These are phyloP conservation scores for Magnusiomyces clavatus DNA, from an alignment of 1,139 yeast genomes.

Conservation along the genomic window DNA sequence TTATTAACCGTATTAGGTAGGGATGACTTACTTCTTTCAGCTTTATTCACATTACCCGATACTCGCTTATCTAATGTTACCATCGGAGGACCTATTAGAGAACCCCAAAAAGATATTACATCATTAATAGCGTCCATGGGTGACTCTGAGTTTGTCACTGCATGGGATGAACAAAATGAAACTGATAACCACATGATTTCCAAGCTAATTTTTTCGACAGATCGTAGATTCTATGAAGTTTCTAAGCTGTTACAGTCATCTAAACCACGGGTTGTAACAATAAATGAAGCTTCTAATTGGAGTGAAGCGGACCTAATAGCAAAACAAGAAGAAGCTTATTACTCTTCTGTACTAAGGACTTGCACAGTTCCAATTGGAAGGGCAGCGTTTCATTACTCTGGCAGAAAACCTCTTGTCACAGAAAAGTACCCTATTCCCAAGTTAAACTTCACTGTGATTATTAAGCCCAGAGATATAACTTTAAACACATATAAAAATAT, in stretches of 20 bases:
- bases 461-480: constrained; percentile 61
- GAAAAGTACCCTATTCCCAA: constrained; percentile 78
- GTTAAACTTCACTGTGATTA: constrained; percentile 58
- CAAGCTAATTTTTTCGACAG: constrained; percentile 63
- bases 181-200: constrained; percentile 61
- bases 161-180: constrained; percentile 65
- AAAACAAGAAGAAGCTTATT: constrained; percentile 57
- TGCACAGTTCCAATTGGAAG: constrained; percentile 72
- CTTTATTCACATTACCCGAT: background rate
- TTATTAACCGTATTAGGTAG: constrained; percentile 59
- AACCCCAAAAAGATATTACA: constrained; percentile 38
- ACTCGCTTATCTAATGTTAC: background rate
- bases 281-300: constrained; percentile 34
- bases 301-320: constrained; percentile 53
- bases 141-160: constrained; percentile 44
- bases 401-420: constrained; percentile 71
- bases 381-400: constrained; percentile 62
- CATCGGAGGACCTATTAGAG: constrained; percentile 9
- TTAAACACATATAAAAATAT: constrained; percentile 52
- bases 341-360: constrained; percentile 61
- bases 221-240: constrained; percentile 73
- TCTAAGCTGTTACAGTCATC: constrained; percentile 65
- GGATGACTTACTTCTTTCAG: constrained; percentile 42
- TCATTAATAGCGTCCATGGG: constrained; percentile 41
- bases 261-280: constrained; percentile 43